Conservation (phyloP, 345 rosid genomes). For the Syzygium oleosum region DNA sequence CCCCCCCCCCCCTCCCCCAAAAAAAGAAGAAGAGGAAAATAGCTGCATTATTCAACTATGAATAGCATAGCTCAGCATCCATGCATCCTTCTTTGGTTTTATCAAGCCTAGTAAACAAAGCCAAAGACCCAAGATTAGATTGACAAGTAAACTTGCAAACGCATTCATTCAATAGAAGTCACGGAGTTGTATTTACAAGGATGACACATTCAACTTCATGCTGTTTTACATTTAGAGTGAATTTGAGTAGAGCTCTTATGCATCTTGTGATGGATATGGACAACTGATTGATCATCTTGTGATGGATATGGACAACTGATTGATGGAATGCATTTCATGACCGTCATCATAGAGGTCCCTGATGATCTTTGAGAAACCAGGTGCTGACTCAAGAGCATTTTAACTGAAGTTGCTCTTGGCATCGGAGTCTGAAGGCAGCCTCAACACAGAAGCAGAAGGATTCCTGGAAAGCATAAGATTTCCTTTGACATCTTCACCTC, state of each 20-base stretch:
- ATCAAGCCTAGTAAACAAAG: neutral
- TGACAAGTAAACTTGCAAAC: fast-evolving
- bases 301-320: neutral
- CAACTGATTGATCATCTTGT: too few relatives aligned
- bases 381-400: neutral
- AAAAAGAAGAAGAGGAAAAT: too few relatives aligned
- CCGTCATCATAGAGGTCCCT: neutral
- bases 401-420: neutral
- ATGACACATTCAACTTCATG: neutral
- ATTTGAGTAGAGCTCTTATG: neutral
- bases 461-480: neutral
- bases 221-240: neutral
- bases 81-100: too few relatives aligned
- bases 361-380: neutral
- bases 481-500: neutral
- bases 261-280: fast-evolving
- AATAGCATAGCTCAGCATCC: too few relatives aligned
- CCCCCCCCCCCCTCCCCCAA: too few relatives aligned
- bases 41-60: too few relatives aligned
- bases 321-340: neutral
- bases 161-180: neutral
- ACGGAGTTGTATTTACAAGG: neutral
- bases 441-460: neutral
- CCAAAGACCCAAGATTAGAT: neutral
- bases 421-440: neutral